Percentiles rank a stretch among this genome's conserved stretches.
Evolutionary conservation across 2,329 filamentous ascomycete species (phyloP).

Genomic region (Neocatenulostroma microsporum): DNA sequence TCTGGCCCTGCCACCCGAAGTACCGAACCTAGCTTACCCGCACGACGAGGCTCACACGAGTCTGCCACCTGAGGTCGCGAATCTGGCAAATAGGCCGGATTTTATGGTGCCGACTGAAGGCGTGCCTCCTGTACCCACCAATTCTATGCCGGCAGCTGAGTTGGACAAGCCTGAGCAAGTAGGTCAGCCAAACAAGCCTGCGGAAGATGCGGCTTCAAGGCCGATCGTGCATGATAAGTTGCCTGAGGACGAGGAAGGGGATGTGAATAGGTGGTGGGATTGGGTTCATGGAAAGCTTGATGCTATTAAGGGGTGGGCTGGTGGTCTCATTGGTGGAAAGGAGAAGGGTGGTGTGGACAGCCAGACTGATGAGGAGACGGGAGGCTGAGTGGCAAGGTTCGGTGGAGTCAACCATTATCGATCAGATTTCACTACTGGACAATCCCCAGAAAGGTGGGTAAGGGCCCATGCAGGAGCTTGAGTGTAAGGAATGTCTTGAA

Average conservation of each 20-base stretch:
- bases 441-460: no score
- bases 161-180: neutral
- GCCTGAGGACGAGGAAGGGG: conserved; percentile 13
- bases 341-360: no score
- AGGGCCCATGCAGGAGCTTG: no score
- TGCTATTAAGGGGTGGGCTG: conserved; percentile 27
- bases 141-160: neutral
- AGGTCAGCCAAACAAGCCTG: neutral
- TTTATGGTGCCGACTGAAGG: conserved; percentile 7
- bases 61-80: conserved; percentile 7
- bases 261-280: conserved; percentile 21
- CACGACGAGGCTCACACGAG: conserved; percentile 1
- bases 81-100: conserved; percentile 9
- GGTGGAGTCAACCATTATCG: no score
- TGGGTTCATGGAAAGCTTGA: conserved; percentile 28
- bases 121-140: neutral
- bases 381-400: no score
- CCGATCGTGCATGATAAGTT: conserved; percentile 9
- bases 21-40: conserved; percentile 3
- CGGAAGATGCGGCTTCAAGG: conserved; percentile 2
- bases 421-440: no score
- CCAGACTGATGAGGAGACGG: no score
- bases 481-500: no score
- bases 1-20: conserved; percentile 5
- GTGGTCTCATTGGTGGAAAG: conserved; percentile 16